phyloP scores from a whole-genome alignment of 2,329 filamentous ascomycete species.

The Dothiorella sarmentorum region DNA sequence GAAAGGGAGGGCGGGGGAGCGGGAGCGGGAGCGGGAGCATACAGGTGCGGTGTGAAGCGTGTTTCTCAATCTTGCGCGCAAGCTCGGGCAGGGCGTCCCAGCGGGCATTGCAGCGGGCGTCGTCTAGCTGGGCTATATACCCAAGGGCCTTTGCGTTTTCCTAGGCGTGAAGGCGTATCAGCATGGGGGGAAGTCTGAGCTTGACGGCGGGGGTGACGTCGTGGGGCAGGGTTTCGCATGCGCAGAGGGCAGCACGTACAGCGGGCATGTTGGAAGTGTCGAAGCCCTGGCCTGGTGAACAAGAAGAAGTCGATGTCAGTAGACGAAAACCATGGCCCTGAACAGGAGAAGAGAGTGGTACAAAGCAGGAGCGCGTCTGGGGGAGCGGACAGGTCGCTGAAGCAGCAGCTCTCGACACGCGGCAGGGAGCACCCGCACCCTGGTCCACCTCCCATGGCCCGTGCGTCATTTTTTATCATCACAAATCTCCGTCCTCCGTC shows the following conservation, averaged over 20 bases:
- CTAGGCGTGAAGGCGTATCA: constrained; percentile 27
- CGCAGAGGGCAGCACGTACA: constrained; percentile 1
- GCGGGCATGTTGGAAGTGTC: constrained; percentile 12
- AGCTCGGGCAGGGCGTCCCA: constrained; percentile 87
- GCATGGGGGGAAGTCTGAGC: constrained; percentile 3
- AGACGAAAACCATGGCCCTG: not conserved
- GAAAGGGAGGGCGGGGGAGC: constrained; percentile 30
- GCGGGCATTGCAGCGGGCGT: constrained; percentile 79
- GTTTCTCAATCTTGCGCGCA: constrained; percentile 89
- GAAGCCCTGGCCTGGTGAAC: constrained; percentile 1
- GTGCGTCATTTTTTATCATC: constrained; percentile 9
- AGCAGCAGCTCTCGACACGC: constrained; percentile 1
- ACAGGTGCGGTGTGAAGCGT: constrained; percentile 84
- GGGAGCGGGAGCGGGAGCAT: too few relatives aligned
- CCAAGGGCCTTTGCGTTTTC: constrained; percentile 72
- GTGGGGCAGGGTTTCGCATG: constrained; percentile 9
- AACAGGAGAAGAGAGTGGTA: not conserved
- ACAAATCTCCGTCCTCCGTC: not conserved
- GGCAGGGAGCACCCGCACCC: constrained; percentile 17
- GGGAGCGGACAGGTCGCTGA: constrained; percentile 9
- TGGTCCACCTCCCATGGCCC: not conserved
- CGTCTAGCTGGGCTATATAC: constrained; percentile 80
- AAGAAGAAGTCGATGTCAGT: not conserved
- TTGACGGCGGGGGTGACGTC: constrained; percentile 16
- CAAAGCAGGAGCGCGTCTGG: constrained; percentile 12